These are phyloP conservation scores for Borovskyia barvae DNA, from an alignment of 208 protist species.

Conservation along the genomic window DNA sequence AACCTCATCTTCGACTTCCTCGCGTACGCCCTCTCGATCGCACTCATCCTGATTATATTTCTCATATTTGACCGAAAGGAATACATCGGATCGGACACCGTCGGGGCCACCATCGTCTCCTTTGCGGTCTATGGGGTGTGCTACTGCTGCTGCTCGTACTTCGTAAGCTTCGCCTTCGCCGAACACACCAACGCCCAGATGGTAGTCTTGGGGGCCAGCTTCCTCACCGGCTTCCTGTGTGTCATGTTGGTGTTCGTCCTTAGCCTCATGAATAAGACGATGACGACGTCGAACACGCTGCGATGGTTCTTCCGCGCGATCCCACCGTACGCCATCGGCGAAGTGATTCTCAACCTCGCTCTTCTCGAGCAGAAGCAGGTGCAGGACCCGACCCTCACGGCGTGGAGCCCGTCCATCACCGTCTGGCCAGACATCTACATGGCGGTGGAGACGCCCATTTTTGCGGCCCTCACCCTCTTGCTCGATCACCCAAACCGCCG, in stretches of 20 bases:
- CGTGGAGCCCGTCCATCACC: constrained; percentile 33
- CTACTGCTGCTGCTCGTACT: constrained; percentile 37
- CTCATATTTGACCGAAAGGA: constrained; percentile 45
- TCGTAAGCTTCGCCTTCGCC: constrained; percentile 53
- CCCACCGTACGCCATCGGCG: constrained; percentile 55
- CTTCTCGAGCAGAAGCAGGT: constrained; percentile 23
- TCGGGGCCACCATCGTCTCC: constrained; percentile 33
- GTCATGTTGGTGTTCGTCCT: constrained; percentile 55
- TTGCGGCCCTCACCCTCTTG: constrained; percentile 33
- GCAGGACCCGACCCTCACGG: not conserved
- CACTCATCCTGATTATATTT: constrained; percentile 38
- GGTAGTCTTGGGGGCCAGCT: constrained; percentile 44
- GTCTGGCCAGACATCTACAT: constrained; percentile 51
- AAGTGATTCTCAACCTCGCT: constrained; percentile 59
- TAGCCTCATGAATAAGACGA: constrained; percentile 26
- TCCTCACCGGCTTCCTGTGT: constrained; percentile 63
- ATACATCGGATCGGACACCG: constrained; percentile 36
- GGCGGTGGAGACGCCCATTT: constrained; percentile 44
- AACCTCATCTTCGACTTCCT: constrained; percentile 67
- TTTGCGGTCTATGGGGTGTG: constrained; percentile 50
- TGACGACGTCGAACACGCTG: constrained; percentile 29
- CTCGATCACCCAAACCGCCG: constrained; percentile 45
- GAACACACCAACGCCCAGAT: constrained; percentile 59
- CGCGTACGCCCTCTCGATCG: constrained; percentile 38
- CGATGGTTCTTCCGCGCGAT: constrained; percentile 51